Evolutionary conservation across 345 rosid genomes (phyloP), one percentile per base, ranked within the genome.

Genomic region (Microcos paniculata): DNA sequence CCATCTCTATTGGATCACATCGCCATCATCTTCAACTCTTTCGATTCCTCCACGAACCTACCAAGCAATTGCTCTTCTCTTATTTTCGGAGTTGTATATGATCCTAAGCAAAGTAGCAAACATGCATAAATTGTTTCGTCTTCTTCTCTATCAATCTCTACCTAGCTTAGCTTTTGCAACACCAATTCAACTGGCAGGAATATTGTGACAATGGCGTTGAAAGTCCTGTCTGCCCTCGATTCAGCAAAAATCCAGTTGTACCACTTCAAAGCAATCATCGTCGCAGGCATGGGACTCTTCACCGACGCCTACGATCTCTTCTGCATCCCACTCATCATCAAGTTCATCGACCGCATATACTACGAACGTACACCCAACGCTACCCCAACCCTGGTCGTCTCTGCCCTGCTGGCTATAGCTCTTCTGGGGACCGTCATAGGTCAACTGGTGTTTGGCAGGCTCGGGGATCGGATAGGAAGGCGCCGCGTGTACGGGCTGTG

Each of bases 201-300:
- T 7, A 35, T n/a, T n/a, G n/a, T n/a, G n/a, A 35, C 4, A 35
- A 35, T 70, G 73, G 28, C 31, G 48, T 52, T 70, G 46, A 70
- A 70, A 52, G 62, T 89, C 8, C 84, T 89, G 0, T 79, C 68
- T 0, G 87, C 91, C 21, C 87, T 89, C 2, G 93, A 89, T 68
- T 23, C 76, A 0, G 87, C 91, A 33, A 86, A 43, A 78, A 82
- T 89, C 1, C 91, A 89, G 68, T 78, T 62, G 73, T 89, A 89
- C 73, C 93, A 89, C 76, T 89, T 86, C 87, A 86, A 83, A 74
- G 91, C 91, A 51, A 89, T 87, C 26, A 52, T 87, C 55, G 57
- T 89, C n/a, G 90, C 93, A 8, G 90, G 91, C 6, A 88, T 90
- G 91, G 94, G 94, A 0, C 85, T 90, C 67, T 90, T 90, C 85